phyloP scores from a whole-genome alignment of 2,329 filamentous ascomycete species.

The Claviceps sp. region DNA sequence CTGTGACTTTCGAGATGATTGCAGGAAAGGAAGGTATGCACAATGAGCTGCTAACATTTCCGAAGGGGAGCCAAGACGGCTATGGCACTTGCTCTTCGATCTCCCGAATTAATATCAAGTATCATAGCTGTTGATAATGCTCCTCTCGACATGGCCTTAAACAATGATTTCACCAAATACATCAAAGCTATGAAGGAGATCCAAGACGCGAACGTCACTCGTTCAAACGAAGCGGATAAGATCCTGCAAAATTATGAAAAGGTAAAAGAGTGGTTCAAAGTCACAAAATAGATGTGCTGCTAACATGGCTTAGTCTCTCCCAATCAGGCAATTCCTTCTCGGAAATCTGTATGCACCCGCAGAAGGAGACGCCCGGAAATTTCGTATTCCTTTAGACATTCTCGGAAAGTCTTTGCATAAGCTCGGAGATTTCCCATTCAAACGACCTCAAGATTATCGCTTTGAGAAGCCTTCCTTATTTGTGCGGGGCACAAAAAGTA shows the following conservation, averaged over 20 bases:
- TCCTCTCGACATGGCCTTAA: conserved; percentile 65
- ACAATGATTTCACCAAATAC: conserved; percentile 65
- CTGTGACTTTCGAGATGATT: not conserved
- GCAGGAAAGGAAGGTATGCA: not conserved
- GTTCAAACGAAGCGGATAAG: conserved; percentile 64
- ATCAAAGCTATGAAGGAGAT: conserved; percentile 75
- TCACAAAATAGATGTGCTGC: not conserved
- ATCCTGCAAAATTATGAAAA: conserved; percentile 65
- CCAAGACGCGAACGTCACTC: conserved; percentile 52
- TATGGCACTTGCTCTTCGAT: conserved; percentile 69
- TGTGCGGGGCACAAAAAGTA: conserved; percentile 62
- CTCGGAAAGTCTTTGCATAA: conserved; percentile 55
- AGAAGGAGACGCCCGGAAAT: conserved; percentile 45
- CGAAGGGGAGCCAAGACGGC: conserved; percentile 77
- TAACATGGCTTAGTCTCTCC: conserved; percentile 33
- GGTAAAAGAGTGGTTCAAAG: conserved; percentile 22
- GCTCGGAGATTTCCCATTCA: conserved; percentile 83
- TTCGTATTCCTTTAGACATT: conserved; percentile 64
- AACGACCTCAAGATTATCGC: conserved; percentile 49
- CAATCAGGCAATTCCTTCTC: conserved; percentile 82
- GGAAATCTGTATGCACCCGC: conserved; percentile 59
- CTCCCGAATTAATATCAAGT: conserved; percentile 52
- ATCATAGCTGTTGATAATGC: conserved; percentile 86
- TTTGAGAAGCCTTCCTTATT: conserved; percentile 74
- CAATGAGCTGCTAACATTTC: not conserved